Base-by-base conservation (phyloP, 1,284 basidiomycete genomes). In the Athelia sp. region DNA sequence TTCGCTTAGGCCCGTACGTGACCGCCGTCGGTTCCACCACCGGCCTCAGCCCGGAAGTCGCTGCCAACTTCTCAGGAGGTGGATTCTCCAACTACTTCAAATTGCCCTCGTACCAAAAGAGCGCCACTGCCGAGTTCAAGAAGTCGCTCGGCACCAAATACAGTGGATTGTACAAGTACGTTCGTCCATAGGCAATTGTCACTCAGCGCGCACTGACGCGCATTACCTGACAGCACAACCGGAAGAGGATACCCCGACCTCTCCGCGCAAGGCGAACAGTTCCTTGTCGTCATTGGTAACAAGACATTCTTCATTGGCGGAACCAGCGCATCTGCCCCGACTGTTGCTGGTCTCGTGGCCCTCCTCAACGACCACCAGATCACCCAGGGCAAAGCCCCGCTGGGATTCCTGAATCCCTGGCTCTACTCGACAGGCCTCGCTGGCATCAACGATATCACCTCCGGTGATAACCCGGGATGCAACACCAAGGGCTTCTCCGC, bases 231-330 rank as follows among this genome's bases (percentile, higher is more conserved):
- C 58, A 85, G 82, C 62, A 61, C 67, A 21, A 66, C 64, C 9
- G 82, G 84, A 14, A 72, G 84, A 35, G 84, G 76, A 0, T 87
- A 84, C 60, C 85, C 85, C n/a, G 85, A 87, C 58, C 68, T 90
- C 19, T 67, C 85, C 18, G 85, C 84, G 2, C 83, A 85, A 60
- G 80, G 77, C 21, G 53, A 68, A 38, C 68, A 70, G 22, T 84
- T 83, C 74, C 81, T 81, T 54, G 76, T 85, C 29, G 72, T 85
- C 44, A 61, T 82, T 45, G 71, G 73, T 45, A 80, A 79, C 15
- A 42, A 58, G 0, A 62, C 67, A 2, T 19, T 18, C 3, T 72
- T 68, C 23, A 78, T 82, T 38, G 74, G 63, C 29, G 82, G 82
- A 17, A 85, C 83, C 15, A 81, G 79, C 53, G 77, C 77, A 4